These are phyloP conservation scores for Sordariomycetes sp. DNA, from an alignment of 2,329 filamentous ascomycete species.

Conservation along the genomic window DNA sequence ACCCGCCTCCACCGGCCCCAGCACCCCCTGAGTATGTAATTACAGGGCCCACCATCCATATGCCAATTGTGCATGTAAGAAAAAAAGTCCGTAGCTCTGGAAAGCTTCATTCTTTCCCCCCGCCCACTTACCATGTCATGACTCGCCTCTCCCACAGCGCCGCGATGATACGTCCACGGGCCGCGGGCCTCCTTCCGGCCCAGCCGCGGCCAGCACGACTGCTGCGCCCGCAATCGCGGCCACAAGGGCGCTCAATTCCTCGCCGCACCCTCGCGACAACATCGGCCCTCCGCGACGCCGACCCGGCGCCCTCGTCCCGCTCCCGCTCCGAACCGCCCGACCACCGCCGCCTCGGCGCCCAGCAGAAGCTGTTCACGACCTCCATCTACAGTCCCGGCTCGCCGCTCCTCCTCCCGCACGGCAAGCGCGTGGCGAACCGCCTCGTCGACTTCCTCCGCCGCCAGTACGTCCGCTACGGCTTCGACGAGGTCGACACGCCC, in stretches of 20 bases:
- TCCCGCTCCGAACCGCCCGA: slow-evolving; percentile 27
- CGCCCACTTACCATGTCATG: slow-evolving; percentile 4
- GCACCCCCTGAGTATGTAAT: too few relatives aligned
- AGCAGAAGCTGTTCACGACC: slow-evolving; percentile 70
- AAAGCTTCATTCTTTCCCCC: background rate
- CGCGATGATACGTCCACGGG: background rate
- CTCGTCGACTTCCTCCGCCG: slow-evolving; percentile 71
- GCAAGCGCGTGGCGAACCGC: slow-evolving; percentile 73
- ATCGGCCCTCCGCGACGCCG: background rate
- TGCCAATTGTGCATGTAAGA: background rate
- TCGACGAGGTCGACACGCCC: slow-evolving; percentile 79
- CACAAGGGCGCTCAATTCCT: background rate
- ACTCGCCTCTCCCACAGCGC: background rate
- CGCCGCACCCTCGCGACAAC: slow-evolving; percentile 1
- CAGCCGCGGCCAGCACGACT: background rate
- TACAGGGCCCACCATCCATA: background rate
- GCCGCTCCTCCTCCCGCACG: slow-evolving; percentile 74
- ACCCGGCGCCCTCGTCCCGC: background rate
- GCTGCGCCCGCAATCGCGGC: background rate
- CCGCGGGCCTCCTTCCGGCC: background rate
- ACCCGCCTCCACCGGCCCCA: too few relatives aligned
- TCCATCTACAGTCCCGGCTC: slow-evolving; percentile 76
- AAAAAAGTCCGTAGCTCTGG: background rate
- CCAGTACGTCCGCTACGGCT: slow-evolving; percentile 77
- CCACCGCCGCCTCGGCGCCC: slow-evolving; percentile 48